Conservation (phyloP, 192 early-diverging fungal species). For the Globomyces pollinis-pini region DNA sequence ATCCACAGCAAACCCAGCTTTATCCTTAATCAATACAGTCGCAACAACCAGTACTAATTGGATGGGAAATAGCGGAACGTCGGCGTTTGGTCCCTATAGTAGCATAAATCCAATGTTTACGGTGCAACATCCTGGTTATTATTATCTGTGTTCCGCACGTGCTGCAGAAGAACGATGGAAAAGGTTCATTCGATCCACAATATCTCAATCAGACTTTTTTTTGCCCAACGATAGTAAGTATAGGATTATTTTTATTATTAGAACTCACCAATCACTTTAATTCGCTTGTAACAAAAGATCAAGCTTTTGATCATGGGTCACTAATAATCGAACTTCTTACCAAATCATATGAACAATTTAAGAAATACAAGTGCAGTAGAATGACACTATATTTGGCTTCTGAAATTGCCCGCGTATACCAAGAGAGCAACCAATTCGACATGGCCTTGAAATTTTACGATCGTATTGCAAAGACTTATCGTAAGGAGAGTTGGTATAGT, state of each 20-base stretch:
- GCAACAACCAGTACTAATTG: slow-evolving; percentile 20
- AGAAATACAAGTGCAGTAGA: slow-evolving; percentile 57
- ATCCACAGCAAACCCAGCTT: slow-evolving; percentile 15
- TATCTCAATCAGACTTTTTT: background rate
- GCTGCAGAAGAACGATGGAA: slow-evolving; percentile 64
- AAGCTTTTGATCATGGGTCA: slow-evolving; percentile 53
- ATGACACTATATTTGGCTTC: slow-evolving; percentile 79
- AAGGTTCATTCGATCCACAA: slow-evolving; percentile 34
- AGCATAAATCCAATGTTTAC: slow-evolving; percentile 56
- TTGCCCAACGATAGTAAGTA: background rate
- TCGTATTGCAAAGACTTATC: slow-evolving; percentile 78
- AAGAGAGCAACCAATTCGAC: slow-evolving; percentile 65
- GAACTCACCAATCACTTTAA: background rate
- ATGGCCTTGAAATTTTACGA: slow-evolving; percentile 88
- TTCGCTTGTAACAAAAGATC: slow-evolving; percentile 22
- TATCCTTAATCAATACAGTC: slow-evolving; percentile 17
- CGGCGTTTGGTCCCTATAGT: slow-evolving; percentile 28
- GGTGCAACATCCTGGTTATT: slow-evolving; percentile 80
- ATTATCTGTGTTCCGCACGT: slow-evolving; percentile 69
- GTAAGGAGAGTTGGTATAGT: slow-evolving; percentile 73
- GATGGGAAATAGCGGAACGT: slow-evolving; percentile 18
- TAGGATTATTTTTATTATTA: background rate
- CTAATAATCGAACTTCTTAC: slow-evolving; percentile 78
- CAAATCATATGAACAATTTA: slow-evolving; percentile 87
- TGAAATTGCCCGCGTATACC: slow-evolving; percentile 81